These are phyloP conservation scores for Kwoniella shandongensis DNA, from an alignment of 768 basidiomycete species.

Conservation along the genomic window DNA sequence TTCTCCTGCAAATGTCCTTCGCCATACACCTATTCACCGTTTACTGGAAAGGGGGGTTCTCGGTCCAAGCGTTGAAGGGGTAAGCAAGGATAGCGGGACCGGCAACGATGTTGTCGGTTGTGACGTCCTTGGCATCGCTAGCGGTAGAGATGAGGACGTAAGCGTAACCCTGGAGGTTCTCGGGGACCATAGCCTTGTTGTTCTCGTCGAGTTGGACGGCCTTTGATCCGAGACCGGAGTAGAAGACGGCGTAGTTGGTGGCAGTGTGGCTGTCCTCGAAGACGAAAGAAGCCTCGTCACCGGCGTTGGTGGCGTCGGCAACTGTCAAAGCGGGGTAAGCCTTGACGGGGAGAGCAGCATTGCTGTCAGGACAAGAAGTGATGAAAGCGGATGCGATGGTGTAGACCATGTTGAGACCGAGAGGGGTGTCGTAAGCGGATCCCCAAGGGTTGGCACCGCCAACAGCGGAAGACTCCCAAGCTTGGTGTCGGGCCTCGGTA, in stretches of 20 bases:
- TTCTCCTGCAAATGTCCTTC: too few relatives aligned
- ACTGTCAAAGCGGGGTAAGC: slow-evolving; percentile 59
- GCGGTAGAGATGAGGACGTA: slow-evolving; percentile 44
- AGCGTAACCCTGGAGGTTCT: slow-evolving; percentile 35
- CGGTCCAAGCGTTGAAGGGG: slow-evolving; percentile 25
- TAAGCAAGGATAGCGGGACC: slow-evolving; percentile 59
- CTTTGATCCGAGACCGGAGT: slow-evolving; percentile 36
- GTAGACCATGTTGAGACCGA: slow-evolving; percentile 58
- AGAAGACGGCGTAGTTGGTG: slow-evolving; percentile 42
- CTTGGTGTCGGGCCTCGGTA: slow-evolving; percentile 65
- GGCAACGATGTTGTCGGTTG: slow-evolving; percentile 60
- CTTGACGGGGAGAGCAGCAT: slow-evolving; percentile 59
- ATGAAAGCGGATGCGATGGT: slow-evolving; percentile 59
- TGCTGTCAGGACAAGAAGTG: slow-evolving; percentile 60
- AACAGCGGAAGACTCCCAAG: slow-evolving; percentile 62
- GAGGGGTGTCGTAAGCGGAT: slow-evolving; percentile 58
- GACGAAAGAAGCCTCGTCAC: slow-evolving; percentile 58
- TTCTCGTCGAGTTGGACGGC: slow-evolving; percentile 32
- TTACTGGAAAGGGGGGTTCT: slow-evolving; percentile 37
- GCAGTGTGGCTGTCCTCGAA: slow-evolving; percentile 55
- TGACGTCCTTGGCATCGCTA: slow-evolving; percentile 35
- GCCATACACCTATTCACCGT: not conserved
- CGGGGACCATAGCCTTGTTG: slow-evolving; percentile 36
- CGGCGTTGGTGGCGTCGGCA: slow-evolving; percentile 2
- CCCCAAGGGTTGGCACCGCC: slow-evolving; percentile 59